Evolutionary conservation across 2,329 filamentous ascomycete species (phyloP).

Genomic region (Metarhizium robertsii): DNA sequence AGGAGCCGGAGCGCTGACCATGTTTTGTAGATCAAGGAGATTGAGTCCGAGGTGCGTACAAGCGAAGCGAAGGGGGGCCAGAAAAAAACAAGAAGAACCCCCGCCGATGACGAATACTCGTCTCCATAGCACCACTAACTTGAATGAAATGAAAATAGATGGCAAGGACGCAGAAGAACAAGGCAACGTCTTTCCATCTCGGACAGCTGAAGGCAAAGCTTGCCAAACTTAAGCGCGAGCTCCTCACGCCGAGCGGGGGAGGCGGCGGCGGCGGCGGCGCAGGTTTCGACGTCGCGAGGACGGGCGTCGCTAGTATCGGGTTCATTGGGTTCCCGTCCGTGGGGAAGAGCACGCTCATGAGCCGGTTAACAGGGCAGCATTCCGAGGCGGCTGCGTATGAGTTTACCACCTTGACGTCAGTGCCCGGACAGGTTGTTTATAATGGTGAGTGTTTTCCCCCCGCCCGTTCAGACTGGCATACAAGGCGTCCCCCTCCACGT

Average conservation of each 20-base stretch:
- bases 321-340: conserved; percentile 99
- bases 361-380: conserved; percentile 84
- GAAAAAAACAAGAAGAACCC: background rate
- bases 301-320: conserved; percentile 91
- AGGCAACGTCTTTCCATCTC: conserved; percentile 86
- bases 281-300: conserved; percentile 96
- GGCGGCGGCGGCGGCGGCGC: conserved; percentile 78
- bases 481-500: too few species aligned
- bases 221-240: conserved; percentile 92
- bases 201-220: conserved; percentile 97
- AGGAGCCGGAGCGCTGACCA: conserved; percentile 21
- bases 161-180: conserved; percentile 96
- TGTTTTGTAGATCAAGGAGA: conserved; percentile 72
- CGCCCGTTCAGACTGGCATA: too few species aligned
- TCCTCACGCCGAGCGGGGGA: conserved; percentile 68
- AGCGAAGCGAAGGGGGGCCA: too few species aligned
- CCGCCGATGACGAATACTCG: background rate
- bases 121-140: conserved; percentile 6
- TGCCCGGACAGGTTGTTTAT: conserved; percentile 91
- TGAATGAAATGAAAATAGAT: conserved; percentile 45
- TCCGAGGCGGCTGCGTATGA: conserved; percentile 97
- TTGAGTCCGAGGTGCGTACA: conserved; percentile 77
- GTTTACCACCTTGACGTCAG: conserved; percentile 95
- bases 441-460: conserved; percentile 48
- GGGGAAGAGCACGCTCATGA: conserved; percentile 98